A percentile compares a stretch with the other conserved stretches of the same genome.
phyloP scores from a whole-genome alignment of 2,329 filamentous ascomycete genomes.

The Colletotrichum tofieldiae region DNA sequence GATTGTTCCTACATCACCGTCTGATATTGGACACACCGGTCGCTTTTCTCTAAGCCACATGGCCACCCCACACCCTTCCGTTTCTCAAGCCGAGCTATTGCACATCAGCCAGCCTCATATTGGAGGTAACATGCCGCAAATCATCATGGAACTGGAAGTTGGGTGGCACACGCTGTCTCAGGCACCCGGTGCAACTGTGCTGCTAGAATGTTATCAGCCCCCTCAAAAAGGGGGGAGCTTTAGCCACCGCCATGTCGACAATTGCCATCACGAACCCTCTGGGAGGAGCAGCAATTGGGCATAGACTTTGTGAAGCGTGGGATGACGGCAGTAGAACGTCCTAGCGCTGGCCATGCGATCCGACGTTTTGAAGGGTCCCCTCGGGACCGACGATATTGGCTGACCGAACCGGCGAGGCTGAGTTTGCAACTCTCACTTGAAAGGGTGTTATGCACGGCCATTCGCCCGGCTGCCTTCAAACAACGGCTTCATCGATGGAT shows the following conservation, averaged over 20 bases:
- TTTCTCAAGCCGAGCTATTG: constrained; percentile 4
- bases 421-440: constrained; percentile 14
- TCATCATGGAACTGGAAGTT: neutral
- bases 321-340: constrained; percentile 29
- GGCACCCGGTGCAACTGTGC: constrained; percentile 22
- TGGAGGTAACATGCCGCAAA: constrained; percentile 2
- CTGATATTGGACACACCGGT: constrained; percentile 33
- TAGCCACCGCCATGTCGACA: constrained; percentile 36
- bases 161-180: constrained; percentile 29
- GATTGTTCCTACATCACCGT: constrained; percentile 35
- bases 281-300: constrained; percentile 21
- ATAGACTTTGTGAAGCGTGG: constrained; percentile 13
- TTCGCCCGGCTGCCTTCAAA: constrained; percentile 11
- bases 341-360: constrained; percentile 29
- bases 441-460: constrained; percentile 23
- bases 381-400: constrained; percentile 36
- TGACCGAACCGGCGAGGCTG: constrained; percentile 26
- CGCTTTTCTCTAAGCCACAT: constrained; percentile 26
- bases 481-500: constrained; percentile 18
- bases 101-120: constrained; percentile 20
- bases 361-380: neutral
- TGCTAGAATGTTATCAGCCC: constrained; percentile 14
- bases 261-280: constrained; percentile 28
- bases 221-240: constrained; percentile 9
- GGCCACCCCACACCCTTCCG: neutral